These are phyloP conservation scores for Candida frijolesensis DNA, from an alignment of 1,139 yeast species.

Conservation along the genomic window DNA sequence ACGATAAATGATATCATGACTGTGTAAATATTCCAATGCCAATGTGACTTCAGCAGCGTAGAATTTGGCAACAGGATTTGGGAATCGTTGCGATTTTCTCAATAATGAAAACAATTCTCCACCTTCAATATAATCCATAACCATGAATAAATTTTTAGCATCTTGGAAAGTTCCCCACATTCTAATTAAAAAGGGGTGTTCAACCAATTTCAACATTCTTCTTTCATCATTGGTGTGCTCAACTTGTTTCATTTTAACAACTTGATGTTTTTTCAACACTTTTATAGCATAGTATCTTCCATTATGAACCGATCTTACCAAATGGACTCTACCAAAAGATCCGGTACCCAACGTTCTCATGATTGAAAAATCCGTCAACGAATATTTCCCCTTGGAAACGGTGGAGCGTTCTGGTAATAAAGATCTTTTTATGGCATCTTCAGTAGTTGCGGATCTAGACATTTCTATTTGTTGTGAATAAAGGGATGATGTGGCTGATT, in stretches of 20 bases:
- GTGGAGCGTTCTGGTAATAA: conserved; percentile 37
- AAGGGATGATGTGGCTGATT: conserved; percentile 8
- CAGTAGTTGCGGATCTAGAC: conserved; percentile 19
- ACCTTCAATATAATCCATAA: conserved; percentile 67
- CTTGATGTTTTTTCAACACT: conserved; percentile 58
- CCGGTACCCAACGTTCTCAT: conserved; percentile 64
- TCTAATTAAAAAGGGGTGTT: conserved; percentile 60
- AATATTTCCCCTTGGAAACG: conserved; percentile 58
- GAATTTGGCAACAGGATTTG: conserved; percentile 64
- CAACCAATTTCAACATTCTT: conserved; percentile 55
- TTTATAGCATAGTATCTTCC: conserved; percentile 64
- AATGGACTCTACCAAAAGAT: conserved; percentile 63
- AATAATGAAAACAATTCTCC: conserved; percentile 60
- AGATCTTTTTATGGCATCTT: conserved; percentile 34
- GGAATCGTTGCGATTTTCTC: conserved; percentile 60
- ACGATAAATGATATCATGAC: conserved; percentile 59
- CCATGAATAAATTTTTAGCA: conserved; percentile 56
- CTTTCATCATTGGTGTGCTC: conserved; percentile 68
- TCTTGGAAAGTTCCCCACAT: conserved; percentile 72
- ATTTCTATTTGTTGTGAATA: conserved; percentile 9
- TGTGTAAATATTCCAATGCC: conserved; percentile 60
- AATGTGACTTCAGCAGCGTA: conserved; percentile 63
- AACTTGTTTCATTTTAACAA: conserved; percentile 62
- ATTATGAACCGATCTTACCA: conserved; percentile 59
- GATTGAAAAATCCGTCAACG: conserved; percentile 53